Conservation (phyloP, 306 rosid species). For the Malus fusca region DNA sequence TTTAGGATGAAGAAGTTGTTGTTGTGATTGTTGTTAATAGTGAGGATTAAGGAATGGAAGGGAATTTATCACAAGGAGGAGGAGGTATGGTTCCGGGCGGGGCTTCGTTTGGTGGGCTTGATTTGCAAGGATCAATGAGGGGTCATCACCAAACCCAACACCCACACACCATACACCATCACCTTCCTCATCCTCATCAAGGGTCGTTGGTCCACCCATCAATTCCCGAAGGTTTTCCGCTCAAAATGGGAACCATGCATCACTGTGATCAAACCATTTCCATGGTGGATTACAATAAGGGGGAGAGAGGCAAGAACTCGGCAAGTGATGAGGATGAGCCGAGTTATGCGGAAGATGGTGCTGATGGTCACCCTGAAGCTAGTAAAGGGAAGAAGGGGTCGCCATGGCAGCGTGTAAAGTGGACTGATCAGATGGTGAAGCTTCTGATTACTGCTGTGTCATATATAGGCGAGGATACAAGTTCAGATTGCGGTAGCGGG, state of each 20-base stretch:
- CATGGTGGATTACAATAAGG: conserved; percentile 49
- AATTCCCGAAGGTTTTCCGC: conserved; percentile 54
- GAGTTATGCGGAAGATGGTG: conserved; percentile 56
- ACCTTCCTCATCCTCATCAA: conserved; percentile 46
- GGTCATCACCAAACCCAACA: conserved; percentile 42
- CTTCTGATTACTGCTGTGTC: conserved; percentile 84
- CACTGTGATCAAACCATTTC: conserved; percentile 47
- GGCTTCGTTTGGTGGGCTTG: conserved; percentile 59
- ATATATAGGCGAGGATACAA: conserved; percentile 63
- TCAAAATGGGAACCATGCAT: conserved; percentile 53
- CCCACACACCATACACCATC: conserved; percentile 41
- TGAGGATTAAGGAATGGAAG: conserved; percentile 59
- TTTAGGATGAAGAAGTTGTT: conserved; percentile 19
- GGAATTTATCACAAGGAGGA: conserved; percentile 62
- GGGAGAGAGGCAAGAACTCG: conserved; percentile 65
- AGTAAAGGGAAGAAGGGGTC: conserved; percentile 56
- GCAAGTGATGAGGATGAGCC: conserved; percentile 74
- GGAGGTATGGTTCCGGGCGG: conserved; percentile 62
- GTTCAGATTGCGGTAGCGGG: conserved; percentile 37
- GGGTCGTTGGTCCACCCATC: conserved; percentile 43
- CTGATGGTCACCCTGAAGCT: conserved; percentile 48
- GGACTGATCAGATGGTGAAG: conserved; percentile 93
- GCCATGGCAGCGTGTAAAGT: conserved; percentile 82
- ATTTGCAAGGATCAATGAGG: conserved; percentile 54
- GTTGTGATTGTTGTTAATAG: conserved; percentile 29